These are phyloP conservation scores for Globisporangium carolinianum DNA, from an alignment of 352 stramenopile species.

Conservation along the genomic window DNA sequence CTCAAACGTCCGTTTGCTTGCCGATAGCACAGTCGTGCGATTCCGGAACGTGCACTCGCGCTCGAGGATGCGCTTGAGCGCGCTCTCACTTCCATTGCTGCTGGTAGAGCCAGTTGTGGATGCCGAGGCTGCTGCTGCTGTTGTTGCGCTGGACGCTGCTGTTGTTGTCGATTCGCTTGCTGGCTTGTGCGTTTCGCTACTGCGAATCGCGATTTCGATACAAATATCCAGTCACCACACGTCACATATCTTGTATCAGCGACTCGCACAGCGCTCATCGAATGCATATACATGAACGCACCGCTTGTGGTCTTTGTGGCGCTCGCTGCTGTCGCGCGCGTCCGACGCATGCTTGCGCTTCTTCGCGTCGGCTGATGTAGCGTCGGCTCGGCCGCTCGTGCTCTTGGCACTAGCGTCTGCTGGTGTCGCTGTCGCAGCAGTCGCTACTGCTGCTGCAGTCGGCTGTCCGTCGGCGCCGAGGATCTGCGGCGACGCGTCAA, in stretches of 20 bases:
- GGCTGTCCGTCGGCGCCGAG: constrained; percentile 17
- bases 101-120: background rate
- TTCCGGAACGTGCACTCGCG: constrained; percentile 64
- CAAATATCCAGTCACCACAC: background rate
- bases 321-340: constrained; percentile 15
- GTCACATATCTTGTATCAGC: too few species aligned
- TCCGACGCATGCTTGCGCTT: constrained; percentile 38
- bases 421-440: background rate
- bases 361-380: constrained; percentile 18
- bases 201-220: background rate
- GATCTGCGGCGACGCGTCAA: constrained; percentile 72
- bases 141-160: background rate
- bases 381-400: constrained; percentile 12
- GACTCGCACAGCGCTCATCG: too few species aligned
- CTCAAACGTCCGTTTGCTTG: constrained; percentile 78
- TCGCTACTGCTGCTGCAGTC: background rate
- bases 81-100: constrained; percentile 22
- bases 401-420: constrained; percentile 8
- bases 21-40: constrained; percentile 69
- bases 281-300: background rate
- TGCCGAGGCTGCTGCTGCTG: background rate
- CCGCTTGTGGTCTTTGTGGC: constrained; percentile 40
- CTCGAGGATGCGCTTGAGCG: constrained; percentile 56
- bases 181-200: constrained; percentile 24
- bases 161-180: constrained; percentile 9